These are phyloP conservation scores for Trichosporon sp. DNA, from an alignment of 1,284 basidiomycete genomes.

Conservation along the genomic window DNA sequence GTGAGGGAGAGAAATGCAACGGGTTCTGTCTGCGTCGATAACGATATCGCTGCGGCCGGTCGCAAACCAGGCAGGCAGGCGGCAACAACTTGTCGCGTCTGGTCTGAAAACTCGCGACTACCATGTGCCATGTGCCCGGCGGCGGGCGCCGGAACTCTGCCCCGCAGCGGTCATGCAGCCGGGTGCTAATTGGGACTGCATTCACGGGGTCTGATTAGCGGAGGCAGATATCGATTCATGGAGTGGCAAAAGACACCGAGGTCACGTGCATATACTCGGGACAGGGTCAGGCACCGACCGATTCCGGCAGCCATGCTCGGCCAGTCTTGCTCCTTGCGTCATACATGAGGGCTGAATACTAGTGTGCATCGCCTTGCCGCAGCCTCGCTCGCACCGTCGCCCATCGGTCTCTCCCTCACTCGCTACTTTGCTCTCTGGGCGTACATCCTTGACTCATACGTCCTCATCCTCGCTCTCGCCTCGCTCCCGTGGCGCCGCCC, in stretches of 20 bases:
- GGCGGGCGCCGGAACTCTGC: neutral
- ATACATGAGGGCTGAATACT: neutral
- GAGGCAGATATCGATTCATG: neutral
- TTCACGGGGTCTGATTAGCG: no score
- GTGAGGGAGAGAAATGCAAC: neutral
- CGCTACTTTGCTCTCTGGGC: no score
- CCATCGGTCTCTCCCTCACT: no score
- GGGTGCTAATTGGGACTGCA: neutral
- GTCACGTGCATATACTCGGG: no score
- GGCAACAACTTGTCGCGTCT: neutral
- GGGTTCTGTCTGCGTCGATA: neutral
- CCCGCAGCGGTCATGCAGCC: no score
- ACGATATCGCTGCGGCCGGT: neutral
- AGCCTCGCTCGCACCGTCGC: neutral
- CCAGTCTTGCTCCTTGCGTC: neutral
- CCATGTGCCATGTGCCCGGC: no score
- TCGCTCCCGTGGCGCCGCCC: no score
- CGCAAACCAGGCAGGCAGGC: no score
- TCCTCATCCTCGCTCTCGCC: no score
- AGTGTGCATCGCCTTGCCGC: no score
- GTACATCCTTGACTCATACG: no score
- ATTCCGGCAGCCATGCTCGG: no score
- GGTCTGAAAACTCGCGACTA: neutral
- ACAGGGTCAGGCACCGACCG: neutral
- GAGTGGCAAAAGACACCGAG: neutral